Conservation (phyloP, 805 yeast genomes). For the Ogataea nakhonphanomensis region DNA sequence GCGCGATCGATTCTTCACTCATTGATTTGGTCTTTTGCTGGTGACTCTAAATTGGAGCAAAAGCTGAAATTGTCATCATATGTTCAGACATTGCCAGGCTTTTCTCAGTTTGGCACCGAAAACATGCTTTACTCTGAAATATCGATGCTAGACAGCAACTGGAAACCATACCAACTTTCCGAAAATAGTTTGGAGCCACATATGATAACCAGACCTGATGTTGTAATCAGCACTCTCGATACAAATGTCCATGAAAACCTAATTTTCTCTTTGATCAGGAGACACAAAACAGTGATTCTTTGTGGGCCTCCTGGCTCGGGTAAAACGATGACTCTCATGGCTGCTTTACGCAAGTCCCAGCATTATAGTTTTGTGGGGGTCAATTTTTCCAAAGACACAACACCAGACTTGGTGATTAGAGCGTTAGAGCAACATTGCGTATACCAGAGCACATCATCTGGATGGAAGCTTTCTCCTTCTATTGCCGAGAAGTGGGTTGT, state of each 20-base stretch:
- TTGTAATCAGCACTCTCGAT: conserved; percentile 76
- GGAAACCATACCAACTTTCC: conserved; percentile 48
- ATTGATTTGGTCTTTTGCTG: conserved; percentile 62
- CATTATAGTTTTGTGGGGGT: conserved; percentile 60
- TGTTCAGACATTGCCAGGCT: conserved; percentile 25
- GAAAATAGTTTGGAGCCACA: conserved; percentile 50
- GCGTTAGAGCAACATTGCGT: conserved; percentile 72
- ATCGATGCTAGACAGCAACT: conserved; percentile 42
- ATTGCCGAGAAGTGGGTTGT: conserved; percentile 67
- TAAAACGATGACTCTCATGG: conserved; percentile 84
- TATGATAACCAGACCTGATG: conserved; percentile 55
- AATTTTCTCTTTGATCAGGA: conserved; percentile 52
- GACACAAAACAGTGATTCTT: conserved; percentile 59
- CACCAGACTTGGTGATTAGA: conserved; percentile 55
- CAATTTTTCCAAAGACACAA: conserved; percentile 80
- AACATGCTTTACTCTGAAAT: conserved; percentile 42
- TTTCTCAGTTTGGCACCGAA: conserved; percentile 9
- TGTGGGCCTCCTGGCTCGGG: conserved; percentile 99
- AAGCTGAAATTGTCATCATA: conserved; percentile 37
- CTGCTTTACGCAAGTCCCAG: conserved; percentile 57
- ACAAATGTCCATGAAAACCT: conserved; percentile 65
- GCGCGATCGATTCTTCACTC: conserved; percentile 37
- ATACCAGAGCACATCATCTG: conserved; percentile 50
- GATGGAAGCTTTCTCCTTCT: conserved; percentile 55
- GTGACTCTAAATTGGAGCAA: conserved; percentile 44